Base-by-base conservation (phyloP, 1,139 yeast species). In the Geotrichum restrictum region DNA sequence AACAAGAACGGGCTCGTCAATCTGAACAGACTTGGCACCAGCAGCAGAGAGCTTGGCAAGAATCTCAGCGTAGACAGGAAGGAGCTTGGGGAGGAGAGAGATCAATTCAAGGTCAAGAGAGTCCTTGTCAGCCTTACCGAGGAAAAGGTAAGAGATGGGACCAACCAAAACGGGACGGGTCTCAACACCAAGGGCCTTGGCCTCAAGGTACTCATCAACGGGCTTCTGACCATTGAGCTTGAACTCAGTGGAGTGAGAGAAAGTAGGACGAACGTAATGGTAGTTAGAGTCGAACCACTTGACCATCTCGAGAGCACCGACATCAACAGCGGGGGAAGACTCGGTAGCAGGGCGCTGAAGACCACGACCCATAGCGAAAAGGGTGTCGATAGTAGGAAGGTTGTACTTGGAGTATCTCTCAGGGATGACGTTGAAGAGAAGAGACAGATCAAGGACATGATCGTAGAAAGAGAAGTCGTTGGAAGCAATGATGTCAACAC, bases 321-420 rank as follows among this genome's bases (percentile, higher is more conserved):
- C 98, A 75, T 94, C 98, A 65, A 93, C 96, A 63, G 95, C 95
- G 64, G 85, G 80, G 59, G 83, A 73, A 64, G 91, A 72, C 64
- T 86, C 96, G 63, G 94, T 86, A 64, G 95, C 96, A 76, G 86
- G 84, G 78, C 94, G 88, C 81, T 94, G 98, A 73, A 93, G 82
- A 83, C 98, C 98, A 83, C 98, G 89, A 76, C 98, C 98, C 98
- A 93, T 94, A 69, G 98, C 98, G 73, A 93, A 93, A 69, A 88
- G 78, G 61, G 89, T 88, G 75, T 93, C 98, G 67, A 93, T 80
- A 72, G 91, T 85, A 61, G 91, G 83, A 71, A 93, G 82, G 69
- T 85, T 82, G 77, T 80, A 88, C 80, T 93, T 87, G 76, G 91
- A 79, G 85, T 93, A 93, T 77, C 98, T 86, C 67, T 88, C 95